These are phyloP conservation scores for Mortierella sp. DNA, from an alignment of 371 early-diverging fungal species.

Conservation along the genomic window DNA sequence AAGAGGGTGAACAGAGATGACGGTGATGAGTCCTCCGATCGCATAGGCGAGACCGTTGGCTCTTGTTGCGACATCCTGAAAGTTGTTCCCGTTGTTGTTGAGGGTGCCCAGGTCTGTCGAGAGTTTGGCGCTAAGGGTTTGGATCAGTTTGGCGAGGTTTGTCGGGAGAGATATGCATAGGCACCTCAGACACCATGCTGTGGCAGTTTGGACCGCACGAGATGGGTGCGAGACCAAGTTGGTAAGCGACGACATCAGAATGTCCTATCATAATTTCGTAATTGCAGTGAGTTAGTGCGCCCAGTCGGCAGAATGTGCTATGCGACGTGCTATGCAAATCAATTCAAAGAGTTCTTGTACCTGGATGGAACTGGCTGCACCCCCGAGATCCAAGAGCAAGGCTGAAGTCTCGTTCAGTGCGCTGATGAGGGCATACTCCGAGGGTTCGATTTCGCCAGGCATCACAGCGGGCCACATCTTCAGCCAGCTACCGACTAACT, in stretches of 20 bases:
- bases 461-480: slow-evolving; percentile 78
- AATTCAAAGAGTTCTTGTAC: slow-evolving; percentile 3
- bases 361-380: slow-evolving; percentile 79
- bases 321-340: background rate
- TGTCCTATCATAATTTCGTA: slow-evolving; percentile 60
- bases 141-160: slow-evolving; percentile 72
- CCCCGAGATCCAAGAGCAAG: slow-evolving; percentile 84
- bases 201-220: slow-evolving; percentile 80
- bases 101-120: slow-evolving; percentile 70
- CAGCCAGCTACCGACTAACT: slow-evolving; percentile 76
- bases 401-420: slow-evolving; percentile 81
- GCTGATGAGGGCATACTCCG: slow-evolving; percentile 71
- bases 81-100: slow-evolving; percentile 61
- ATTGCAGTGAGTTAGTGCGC: background rate
- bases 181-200: slow-evolving; percentile 82
- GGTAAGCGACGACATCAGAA: slow-evolving; percentile 74
- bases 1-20: slow-evolving; percentile 76
- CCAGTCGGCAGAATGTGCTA: background rate
- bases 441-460: slow-evolving; percentile 72
- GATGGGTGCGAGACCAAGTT: slow-evolving; percentile 78
- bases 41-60: slow-evolving; percentile 77
- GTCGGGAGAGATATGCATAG: slow-evolving; percentile 77
- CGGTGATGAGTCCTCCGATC: slow-evolving; percentile 80
- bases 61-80: slow-evolving; percentile 66
- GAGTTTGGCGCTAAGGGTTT: slow-evolving; percentile 68